Base-by-base conservation (phyloP, 78 protist genomes). In the Planoprotostelium fungivorum region DNA sequence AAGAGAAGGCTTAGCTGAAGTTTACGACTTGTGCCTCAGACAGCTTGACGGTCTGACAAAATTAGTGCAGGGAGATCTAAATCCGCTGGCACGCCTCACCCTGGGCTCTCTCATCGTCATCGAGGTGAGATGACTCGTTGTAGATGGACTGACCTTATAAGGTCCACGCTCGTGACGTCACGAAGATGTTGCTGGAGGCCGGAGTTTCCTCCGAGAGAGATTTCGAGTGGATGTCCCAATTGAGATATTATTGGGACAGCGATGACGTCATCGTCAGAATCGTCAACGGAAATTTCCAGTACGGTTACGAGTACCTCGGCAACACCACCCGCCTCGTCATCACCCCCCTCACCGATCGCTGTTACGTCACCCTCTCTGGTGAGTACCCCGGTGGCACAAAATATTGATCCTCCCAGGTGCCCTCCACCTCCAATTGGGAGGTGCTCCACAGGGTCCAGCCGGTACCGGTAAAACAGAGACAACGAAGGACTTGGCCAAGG, bases 311-410 rank as follows among this genome's bases (percentile, higher is more conserved):
- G 89, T 97, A 97, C 84, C 96, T 97, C 73, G 98, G 98, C 28
- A 89, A 93, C 93, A 92, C 97, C 10, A 38, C 87, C n/a, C 91
- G 98, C 1, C 94, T 97, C 28, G 99, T 97, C 63, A 91, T 96
- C 87, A 97, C 98, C 29, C 98, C 98, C n/a, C 96, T 97, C 38
- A 95, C 95, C 16, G 98, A 96, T 39, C 90, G 97, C 1, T 91
- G 95, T 91, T 94, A 95, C 92, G 88, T 95, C 86, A 97, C 98
- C 34, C 90, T 97, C 36, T 95, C 96, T 1, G n/a, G n/a, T n/a
- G n/a, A n/a, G n/a, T n/a, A n/a, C n/a, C n/a, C n/a, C n/a, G n/a
- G n/a, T n/a, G n/a, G n/a, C n/a, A n/a, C n/a, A n/a, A n/a, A n/a
- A n/a, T n/a, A n/a, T n/a, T n/a, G n/a, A n/a, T n/a, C n/a, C n/a